Percentiles rank a stretch among this genome's conserved stretches.
Evolutionary conservation across 257 asterid genomes (phyloP).

Genomic region (Solanum clarkiae): DNA sequence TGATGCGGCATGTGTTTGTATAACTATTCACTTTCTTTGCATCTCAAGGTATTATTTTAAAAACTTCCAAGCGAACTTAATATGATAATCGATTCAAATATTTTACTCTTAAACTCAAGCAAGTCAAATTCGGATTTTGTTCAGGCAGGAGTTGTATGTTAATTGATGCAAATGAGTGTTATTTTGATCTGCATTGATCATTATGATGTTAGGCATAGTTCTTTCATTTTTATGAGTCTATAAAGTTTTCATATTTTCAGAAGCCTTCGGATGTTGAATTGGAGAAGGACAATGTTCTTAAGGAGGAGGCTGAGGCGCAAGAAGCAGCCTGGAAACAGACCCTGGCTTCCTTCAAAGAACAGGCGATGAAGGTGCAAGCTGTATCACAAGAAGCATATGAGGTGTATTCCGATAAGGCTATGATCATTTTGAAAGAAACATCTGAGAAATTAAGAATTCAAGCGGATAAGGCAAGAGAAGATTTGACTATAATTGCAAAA

Average conservation of each 20-base stretch:
- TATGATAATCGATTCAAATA: background rate
- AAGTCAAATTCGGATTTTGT: background rate
- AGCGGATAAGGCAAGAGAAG: constrained; percentile 72
- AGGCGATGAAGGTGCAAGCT: constrained; percentile 60
- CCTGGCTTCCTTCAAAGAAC: constrained; percentile 61
- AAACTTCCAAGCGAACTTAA: background rate
- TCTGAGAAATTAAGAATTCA: constrained; percentile 66
- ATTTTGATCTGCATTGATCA: background rate
- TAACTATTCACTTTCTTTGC: background rate
- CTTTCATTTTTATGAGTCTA: background rate
- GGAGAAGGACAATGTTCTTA: constrained; percentile 34
- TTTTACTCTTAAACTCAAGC: background rate
- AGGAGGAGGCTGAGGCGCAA: constrained; percentile 35
- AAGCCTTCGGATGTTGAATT: constrained; percentile 46
- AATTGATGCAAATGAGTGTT: background rate
- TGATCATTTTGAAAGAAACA: constrained; percentile 48
- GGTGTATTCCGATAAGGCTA: constrained; percentile 57
- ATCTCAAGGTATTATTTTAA: background rate
- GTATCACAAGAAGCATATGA: constrained; percentile 72
- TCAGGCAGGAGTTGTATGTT: background rate
- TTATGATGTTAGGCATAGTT: background rate
- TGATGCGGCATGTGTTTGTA: background rate
- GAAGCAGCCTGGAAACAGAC: constrained; percentile 76
- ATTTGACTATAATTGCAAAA: constrained; percentile 44
- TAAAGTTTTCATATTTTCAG: constrained; percentile 15